Conservation (phyloP, 345 rosid species). For the Eucalyptus camaldulensis region DNA sequence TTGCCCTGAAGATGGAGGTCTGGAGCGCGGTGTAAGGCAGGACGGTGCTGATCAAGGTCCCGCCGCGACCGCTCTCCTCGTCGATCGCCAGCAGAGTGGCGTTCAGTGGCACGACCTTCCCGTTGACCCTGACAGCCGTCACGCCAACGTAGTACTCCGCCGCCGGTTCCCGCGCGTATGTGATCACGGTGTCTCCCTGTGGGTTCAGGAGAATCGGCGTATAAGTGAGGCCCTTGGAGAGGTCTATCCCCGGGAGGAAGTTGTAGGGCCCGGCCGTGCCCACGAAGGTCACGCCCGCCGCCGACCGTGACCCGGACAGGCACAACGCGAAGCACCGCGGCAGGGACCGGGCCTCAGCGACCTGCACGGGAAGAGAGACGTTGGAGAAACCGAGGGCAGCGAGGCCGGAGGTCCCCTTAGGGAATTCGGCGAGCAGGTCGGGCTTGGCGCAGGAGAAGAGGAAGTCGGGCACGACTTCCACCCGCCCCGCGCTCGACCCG, state of each 20-base stretch:
- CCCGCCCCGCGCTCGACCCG: not conserved
- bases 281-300: not conserved
- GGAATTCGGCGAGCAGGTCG: not conserved
- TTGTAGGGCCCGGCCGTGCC: constrained; percentile 17
- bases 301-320: not conserved
- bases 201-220: constrained; percentile 2
- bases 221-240: constrained; percentile 4
- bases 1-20: not conserved
- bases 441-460: constrained; percentile 1
- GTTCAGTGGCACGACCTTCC: not conserved
- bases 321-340: constrained; percentile 12
- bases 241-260: not conserved
- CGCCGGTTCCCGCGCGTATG: constrained; percentile 3
- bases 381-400: constrained; percentile 5
- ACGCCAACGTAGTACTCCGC: not conserved
- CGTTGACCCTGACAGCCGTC: not conserved
- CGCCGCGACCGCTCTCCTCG: not conserved
- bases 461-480: not conserved
- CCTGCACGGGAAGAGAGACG: constrained; percentile 13
- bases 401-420: not conserved
- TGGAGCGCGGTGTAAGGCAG: not conserved
- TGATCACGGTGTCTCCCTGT: constrained; percentile 3
- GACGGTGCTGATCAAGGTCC: not conserved
- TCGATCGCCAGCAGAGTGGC: not conserved
- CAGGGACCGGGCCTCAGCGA: not conserved